Evolutionary conservation across 805 yeast species (phyloP), one percentile per base, ranked within the genome.

Genomic region (Starmerella asiatica): DNA sequence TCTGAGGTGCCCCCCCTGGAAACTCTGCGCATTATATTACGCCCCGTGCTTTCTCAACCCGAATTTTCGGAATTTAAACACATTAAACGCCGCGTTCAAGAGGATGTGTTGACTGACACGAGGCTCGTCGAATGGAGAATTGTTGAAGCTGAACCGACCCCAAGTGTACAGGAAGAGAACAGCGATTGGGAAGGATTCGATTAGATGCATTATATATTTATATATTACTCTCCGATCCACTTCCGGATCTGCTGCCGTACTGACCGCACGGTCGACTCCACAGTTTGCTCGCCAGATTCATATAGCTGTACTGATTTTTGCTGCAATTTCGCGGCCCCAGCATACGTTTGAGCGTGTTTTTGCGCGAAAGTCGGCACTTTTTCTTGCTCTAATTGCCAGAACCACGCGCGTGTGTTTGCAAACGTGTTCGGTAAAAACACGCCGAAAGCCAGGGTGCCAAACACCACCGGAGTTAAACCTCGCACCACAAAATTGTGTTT

Each of bases 381-480:
- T 42, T 51, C 39, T 54, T 72, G 61, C 57, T 84, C 91, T 45
- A 72, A 63, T 39, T 63, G 60, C 73, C 82, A 75, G 3, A 70
- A 60, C 51, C 76, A 72, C 5, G 61, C 57, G 12, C 69, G 60
- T 7, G 82, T 72, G 56, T 79, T 81, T 31, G 54, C 52, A 51
- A 71, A 81, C 0, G 94, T 84, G 37, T 67, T 60, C 15, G 94
- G 94, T 51, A 82, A 67, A 50, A 80, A 76, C 56, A 71, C 67
- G 44, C 65, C 71, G 61, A 84, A 81, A 5, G 49, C 74, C 5
- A 63, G 69, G 21, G 70, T 45, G 12, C 86, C 91, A 38, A 78
- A 67, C 0, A 64, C 60, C 2, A 76, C 40, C 1, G 94, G 94
- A 14, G 70, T 61, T 1, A 69, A 45, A 3, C 68, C 63, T 51